Evolutionary conservation across 2,329 filamentous ascomycete species (phyloP), one percentile per base, ranked within the genome.

Genomic region (Mollisia scopiformis): DNA sequence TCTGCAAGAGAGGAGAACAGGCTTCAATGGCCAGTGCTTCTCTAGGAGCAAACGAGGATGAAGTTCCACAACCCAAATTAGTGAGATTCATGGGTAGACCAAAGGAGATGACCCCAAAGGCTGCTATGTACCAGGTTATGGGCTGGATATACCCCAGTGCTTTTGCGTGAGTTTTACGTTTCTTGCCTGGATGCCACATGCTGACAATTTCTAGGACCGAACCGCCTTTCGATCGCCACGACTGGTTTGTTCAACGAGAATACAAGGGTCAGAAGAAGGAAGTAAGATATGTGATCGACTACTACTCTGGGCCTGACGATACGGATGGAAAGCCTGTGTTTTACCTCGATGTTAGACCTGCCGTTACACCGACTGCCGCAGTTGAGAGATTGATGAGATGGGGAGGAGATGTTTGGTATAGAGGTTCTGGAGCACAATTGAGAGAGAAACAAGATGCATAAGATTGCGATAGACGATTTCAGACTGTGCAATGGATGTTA

Each of bases 211-310:
- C 25, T 55, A 92, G 89, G 5, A 88, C 89, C 7, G 89, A 92
- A 56, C 90, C 92, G 11, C 95, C 95, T 1, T 99, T 99, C 71
- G 95, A 99, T 76, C 87, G 95, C 63, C 95, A 99, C 75, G 95
- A 99, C 75, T 99, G 95, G 95, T 98, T 89, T 73, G 91, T 99
- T 43, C 84, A 91, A 66, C 84, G 95, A 64, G 84, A 89, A 33
- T 77, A 84, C 52, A 82, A 88, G 57, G 91, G 91, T 28, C 75
- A 88, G 61, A 82, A 80, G 70, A 89, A 88, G 74, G 89, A 97
- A 79, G 82, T 97, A 49, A 87, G 95, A 71, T 99, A 99, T 75
- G 87, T 99, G 58, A 99, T 99, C 74, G 95, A 99, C 76, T 98
- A 97, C 77, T 98, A 98, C 76, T 89, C 90, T 33, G 94, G 88